These are phyloP conservation scores for Melanopsichium pennsylvanicum DNA, from an alignment of 1,284 basidiomycete species.

Conservation along the genomic window DNA sequence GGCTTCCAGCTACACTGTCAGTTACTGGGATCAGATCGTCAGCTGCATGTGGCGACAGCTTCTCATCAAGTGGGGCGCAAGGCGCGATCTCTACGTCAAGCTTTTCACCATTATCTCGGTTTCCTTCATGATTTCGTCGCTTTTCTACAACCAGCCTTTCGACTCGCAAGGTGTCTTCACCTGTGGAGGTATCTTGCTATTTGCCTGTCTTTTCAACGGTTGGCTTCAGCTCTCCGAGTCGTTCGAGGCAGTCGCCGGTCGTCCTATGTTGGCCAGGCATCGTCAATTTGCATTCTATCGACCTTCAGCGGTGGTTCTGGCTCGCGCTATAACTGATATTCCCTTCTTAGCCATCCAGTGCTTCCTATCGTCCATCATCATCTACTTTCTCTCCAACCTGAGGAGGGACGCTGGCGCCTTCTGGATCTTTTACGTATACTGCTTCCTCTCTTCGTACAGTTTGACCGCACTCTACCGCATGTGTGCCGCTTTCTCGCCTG, in stretches of 20 bases:
- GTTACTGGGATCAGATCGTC: slow-evolving; percentile 47
- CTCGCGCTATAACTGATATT: slow-evolving; percentile 61
- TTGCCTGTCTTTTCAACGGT: slow-evolving; percentile 67
- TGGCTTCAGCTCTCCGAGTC: slow-evolving; percentile 66
- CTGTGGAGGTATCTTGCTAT: slow-evolving; percentile 67
- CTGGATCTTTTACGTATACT: slow-evolving; percentile 66
- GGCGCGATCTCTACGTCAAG: slow-evolving; percentile 49
- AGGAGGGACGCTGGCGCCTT: slow-evolving; percentile 53
- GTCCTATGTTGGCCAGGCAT: slow-evolving; percentile 51
- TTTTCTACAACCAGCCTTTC: slow-evolving; percentile 53
- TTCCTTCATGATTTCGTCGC: slow-evolving; percentile 46
- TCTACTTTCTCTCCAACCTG: slow-evolving; percentile 62
- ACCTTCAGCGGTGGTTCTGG: slow-evolving; percentile 55
- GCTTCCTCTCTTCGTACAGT: slow-evolving; percentile 61
- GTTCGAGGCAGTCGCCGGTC: slow-evolving; percentile 70
- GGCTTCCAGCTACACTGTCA: slow-evolving; percentile 50
- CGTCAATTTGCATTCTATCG: slow-evolving; percentile 59
- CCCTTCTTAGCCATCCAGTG: slow-evolving; percentile 67
- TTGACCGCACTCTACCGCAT: slow-evolving; percentile 68
- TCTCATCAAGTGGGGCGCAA: slow-evolving; percentile 51
- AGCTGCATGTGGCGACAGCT: slow-evolving; percentile 52
- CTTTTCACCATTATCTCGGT: slow-evolving; percentile 56
- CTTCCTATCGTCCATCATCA: slow-evolving; percentile 66
- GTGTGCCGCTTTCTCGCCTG: slow-evolving; percentile 71
- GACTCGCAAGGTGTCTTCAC: slow-evolving; percentile 53